Base-by-base conservation (phyloP, 331 rosid genomes). In the Pyracantha coccinea region DNA sequence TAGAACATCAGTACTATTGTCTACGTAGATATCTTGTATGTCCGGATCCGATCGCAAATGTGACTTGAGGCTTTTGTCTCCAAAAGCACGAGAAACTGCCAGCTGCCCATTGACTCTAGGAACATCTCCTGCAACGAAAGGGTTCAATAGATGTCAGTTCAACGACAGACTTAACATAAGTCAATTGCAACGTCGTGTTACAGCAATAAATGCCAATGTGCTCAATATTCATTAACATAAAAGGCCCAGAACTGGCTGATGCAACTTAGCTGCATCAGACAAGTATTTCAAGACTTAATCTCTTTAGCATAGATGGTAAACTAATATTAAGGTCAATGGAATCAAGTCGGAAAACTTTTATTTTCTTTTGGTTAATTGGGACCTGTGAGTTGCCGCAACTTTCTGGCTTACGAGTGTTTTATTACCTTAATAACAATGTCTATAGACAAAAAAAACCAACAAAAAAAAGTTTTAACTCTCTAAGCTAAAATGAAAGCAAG, bases 41-140 rank as follows among this genome's bases (percentile, higher is more conserved):
- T 92, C 99, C 0, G 96, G 99, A 77, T 94, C 99, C 11, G 97
- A 92, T 68, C 97, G 90, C 89, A 92, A 69, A 78, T 94, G 99
- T 57, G 88, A 86, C 84, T 94, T 94, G 25, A 94, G 95, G 83
- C 99, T 94, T 79, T 92, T 94, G 85, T 94, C 99, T 72, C 99
- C 97, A 55, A 94, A 94, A 65, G 99, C 99, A 55, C 96, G 96
- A 67, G 99, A 87, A 79, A 92, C 97, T 2, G 97, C 99, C 52
- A 94, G 84, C 83, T 94, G 96, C 17, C 99, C 99, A 21, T 91
- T 94, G 66, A 94, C 99, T 85, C 97, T 83, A 63, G 96, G 97
- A 54, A 94, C 99, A 52, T 93, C 98, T 83, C 98, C 98, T 93
- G 84, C 71, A 75, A 60, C 17, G 50, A 20, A 60, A 47, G 47